These are phyloP conservation scores for Lentinula detonsa DNA, from an alignment of 768 basidiomycete species.

Conservation along the genomic window DNA sequence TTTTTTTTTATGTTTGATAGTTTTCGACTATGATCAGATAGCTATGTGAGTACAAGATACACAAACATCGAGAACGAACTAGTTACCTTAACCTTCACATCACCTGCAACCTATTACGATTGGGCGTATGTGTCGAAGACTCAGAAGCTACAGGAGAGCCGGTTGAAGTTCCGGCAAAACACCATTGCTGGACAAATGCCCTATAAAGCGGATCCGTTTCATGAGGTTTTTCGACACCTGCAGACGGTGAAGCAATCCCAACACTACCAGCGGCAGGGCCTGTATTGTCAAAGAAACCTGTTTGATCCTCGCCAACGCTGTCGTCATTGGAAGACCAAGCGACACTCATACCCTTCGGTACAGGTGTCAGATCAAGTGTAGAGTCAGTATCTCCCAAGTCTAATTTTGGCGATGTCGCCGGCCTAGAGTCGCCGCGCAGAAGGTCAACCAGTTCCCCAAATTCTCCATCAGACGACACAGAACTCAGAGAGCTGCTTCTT, in stretches of 20 bases:
- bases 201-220: not conserved
- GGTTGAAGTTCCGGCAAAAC: not conserved
- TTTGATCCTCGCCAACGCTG: not conserved
- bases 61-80: not conserved
- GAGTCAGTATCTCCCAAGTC: not conserved
- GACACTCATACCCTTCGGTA: not conserved
- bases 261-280: not conserved
- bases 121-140: not conserved
- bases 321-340: not conserved
- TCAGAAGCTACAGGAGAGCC: not conserved
- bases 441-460: not conserved
- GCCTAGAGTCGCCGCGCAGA: not conserved
- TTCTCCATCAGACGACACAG: conserved; percentile 2
- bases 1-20: not conserved
- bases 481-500: not conserved
- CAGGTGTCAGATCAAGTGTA: not conserved
- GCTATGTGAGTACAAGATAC: too few species aligned
- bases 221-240: not conserved
- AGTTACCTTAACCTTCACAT: not conserved
- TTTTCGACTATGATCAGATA: not conserved
- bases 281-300: not conserved
- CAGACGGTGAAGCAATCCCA: not conserved
- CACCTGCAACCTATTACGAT: not conserved
- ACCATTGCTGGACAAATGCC: conserved; percentile 6
- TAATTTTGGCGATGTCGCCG: not conserved